Evolutionary conservation across 768 basidiomycete species (phyloP), one percentile per base, ranked within the genome.

Genomic region (Rhodotorula toruloides): DNA sequence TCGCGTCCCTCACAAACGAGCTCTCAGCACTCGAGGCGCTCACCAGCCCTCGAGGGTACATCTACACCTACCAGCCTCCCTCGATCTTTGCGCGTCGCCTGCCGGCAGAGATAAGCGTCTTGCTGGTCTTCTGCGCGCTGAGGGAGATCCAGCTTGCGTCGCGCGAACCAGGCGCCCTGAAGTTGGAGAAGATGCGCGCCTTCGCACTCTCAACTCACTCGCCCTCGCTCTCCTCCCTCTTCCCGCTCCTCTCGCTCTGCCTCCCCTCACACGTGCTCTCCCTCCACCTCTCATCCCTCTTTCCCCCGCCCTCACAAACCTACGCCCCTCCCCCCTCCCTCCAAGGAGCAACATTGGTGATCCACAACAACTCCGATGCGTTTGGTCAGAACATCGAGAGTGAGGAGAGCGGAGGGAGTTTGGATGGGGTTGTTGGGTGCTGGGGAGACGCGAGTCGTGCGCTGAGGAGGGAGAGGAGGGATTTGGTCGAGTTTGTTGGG

Each of bases 361-460:
- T 73, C 31, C 72, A 71, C 50, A 73, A 73, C 61, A 73, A 73
- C 49, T 49, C 48, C 16, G 72, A 73, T 34, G 71, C 54, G 27
- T 71, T 73, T 40, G 72, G 72, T 11, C 69, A 68, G 65, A 73
- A 73, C 34, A 61, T 73, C 39, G 63, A 73, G 70, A 66, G 57
- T 32, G 72, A 73, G 50, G 37, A 22, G 17, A 44, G 55, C 13
- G 60, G 56, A 3, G 68, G 72, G 34, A 49, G 42, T 21, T n/a
- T 73, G 53, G 72, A 73, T 32, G 72, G 72, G 2, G 60, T 56
- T 13, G 32, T 73, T 11, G 72, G 72, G 3, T 36, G 3, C 37
- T 61, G 49, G 32, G 58, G 61, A 4, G 59, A 58, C 36, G 68
- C 58, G 7, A 67, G 64, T 12, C 32, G 64, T 21, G 52, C 47